Base-by-base conservation (phyloP, 83 land plant genomes). In the Picea abies region DNA sequence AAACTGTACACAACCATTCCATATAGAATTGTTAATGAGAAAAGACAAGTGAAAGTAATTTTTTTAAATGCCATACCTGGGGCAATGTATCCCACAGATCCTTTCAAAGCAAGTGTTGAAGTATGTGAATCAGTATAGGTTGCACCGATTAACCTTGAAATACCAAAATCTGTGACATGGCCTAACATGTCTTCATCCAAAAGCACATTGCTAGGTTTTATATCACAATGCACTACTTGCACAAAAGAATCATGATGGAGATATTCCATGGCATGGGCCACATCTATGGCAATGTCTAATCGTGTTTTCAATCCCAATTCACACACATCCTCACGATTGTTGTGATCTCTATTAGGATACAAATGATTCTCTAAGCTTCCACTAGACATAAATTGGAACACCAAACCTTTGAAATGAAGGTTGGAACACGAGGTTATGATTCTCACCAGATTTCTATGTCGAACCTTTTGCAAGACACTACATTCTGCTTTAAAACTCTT, bases 401-500 rank as follows among this genome's bases (percentile, higher is more conserved):
- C 67, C 22, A 84, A 65, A 73, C 80, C 86, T 63, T 80, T 80
- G 79, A 84, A 84, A 52, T 84, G 70, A 3, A 80, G 61, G 44
- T 68, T 80, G 26, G 86, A 80, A 41, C 79, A 84, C 16, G 83
- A 16, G 49, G 79, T 80, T 80, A 84, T 35, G 47, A 84, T 72
- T 37, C 35, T 81, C 2, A 63, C 58, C 8, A 84, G 25, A 63
- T 84, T 84, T 17, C 83, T 1, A 3, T 84, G 83, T 35, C 86
- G 37, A 71, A 81, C 29, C 23, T 72, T 80, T 61, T 61, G 37
- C 69, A 81, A 67, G 29, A 70, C 83, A 5, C 70, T 61, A 67
- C 80, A 85, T 77, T 85, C 83, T 14, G 80, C 82, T 39, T 10
- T 47, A 25, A 76, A 85, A 49, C 79, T 81, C 22, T 85, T 85